Percentiles rank a stretch among this genome's conserved stretches.
Evolutionary conservation across 2,329 filamentous ascomycete species (phyloP).

Genomic region (Alternaria panax): DNA sequence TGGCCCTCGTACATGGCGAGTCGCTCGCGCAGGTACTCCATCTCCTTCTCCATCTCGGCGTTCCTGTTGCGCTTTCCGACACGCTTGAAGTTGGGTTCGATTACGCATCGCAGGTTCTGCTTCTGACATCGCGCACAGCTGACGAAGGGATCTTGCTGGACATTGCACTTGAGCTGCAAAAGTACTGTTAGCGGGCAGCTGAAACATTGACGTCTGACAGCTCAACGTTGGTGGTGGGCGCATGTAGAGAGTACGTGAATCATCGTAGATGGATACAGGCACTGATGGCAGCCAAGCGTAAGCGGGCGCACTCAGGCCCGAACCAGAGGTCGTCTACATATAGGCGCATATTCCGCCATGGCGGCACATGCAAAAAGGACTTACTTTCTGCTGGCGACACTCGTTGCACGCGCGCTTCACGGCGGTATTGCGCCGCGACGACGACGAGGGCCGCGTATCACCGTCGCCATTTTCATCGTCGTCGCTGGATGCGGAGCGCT

Average conservation of each 20-base stretch:
- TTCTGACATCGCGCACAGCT: conserved; percentile 80
- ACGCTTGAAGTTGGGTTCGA: conserved; percentile 87
- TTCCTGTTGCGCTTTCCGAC: conserved; percentile 83
- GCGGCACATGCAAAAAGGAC: background rate
- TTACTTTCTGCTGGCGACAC: conserved; percentile 84
- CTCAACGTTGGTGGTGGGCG: background rate
- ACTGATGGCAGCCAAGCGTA: background rate
- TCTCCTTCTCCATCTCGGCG: conserved; percentile 86
- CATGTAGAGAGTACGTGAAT: background rate
- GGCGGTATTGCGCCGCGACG: conserved; percentile 43
- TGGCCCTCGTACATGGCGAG: conserved; percentile 68
- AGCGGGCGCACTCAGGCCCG: background rate
- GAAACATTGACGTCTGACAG: conserved; percentile 5
- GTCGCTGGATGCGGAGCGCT: conserved; percentile 48
- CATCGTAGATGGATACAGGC: background rate
- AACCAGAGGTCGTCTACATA: background rate
- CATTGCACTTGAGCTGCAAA: conserved; percentile 78
- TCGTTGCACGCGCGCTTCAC: conserved; percentile 82
- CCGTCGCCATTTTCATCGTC: conserved; percentile 47
- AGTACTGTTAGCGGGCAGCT: conserved; percentile 27
- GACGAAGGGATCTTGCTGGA: conserved; percentile 80
- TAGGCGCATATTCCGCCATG: background rate
- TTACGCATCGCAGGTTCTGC: conserved; percentile 82
- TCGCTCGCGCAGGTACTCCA: conserved; percentile 66
- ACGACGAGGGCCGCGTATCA: conserved; percentile 32